Base-by-base conservation (phyloP, 495 filamentous ascomycete species). In the Chaetomium tenue region DNA sequence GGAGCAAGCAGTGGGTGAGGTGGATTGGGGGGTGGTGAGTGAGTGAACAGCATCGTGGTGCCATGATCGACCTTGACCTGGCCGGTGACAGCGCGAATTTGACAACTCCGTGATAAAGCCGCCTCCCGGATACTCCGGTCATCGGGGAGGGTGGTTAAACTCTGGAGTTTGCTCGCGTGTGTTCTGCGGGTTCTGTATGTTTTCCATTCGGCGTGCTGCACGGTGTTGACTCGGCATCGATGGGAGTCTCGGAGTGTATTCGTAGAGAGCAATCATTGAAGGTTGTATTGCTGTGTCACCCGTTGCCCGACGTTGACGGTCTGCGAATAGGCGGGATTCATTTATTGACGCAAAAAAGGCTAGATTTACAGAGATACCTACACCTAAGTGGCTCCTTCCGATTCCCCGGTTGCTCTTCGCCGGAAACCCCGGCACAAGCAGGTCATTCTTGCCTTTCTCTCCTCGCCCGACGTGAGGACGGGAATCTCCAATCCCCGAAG, bases 11-110 rank as follows among this genome's bases (percentile, higher is more conserved):
- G 59, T 28, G 13, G 13, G n/a, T 8, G 20, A 20, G 23, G 48
- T 46, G 8, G 3, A 53, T 6, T 37, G 25, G 26, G 28, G 2
- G 28, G 28, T 33, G 28, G 39, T 12, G 42, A 22, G 12, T 5
- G n/a, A 18, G 33, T 61, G 48, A 44, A 48, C 42, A 50, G 15
- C 22, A 33, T 44, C 48, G 59, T 44, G 59, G 59, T 61, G 48
- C 53, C 48, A 61, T 53, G 33, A 53, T 53, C 23, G 20, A 2
- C 18, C 22, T 12, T 9, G 0, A 37, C 28, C 5, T 44, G 11
- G 5, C 16, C 37, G 37, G 6, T 33, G n/a, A n/a, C 20, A 3
- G 3, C 37, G 58, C 16, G 16, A 30, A 13, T n/a, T 0, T 22
- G 42, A 16, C 39, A 37, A 33, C 42, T 33, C 42, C 57, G 42